phyloP scores from a whole-genome alignment of 345 rosid genomes.

The Euphorbia peplus region DNA sequence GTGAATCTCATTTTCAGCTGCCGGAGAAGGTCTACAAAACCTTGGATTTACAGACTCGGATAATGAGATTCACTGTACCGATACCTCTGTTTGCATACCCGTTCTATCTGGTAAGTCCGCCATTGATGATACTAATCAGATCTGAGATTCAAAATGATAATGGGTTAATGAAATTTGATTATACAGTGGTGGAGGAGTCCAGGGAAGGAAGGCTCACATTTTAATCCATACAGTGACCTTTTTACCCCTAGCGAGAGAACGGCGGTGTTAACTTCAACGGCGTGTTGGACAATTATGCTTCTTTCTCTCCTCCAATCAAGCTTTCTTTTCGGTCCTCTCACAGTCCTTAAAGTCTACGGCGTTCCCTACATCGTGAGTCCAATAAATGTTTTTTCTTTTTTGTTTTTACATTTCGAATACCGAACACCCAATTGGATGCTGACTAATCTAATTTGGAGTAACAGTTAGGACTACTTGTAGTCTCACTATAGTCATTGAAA shows the following conservation, averaged over 20 bases:
- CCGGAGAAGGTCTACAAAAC: constrained; percentile 54
- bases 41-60: constrained; percentile 33
- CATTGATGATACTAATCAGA: no score
- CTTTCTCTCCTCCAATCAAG: constrained; percentile 40
- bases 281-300: constrained; percentile 70
- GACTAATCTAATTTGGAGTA: no score
- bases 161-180: neutral
- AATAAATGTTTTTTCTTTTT: no score
- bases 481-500: no score
- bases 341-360: constrained; percentile 58
- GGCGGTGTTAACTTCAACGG: constrained; percentile 35
- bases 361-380: constrained; percentile 63
- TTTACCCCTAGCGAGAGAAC: constrained; percentile 22
- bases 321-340: constrained; percentile 43
- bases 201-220: constrained; percentile 32
- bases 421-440: no score
- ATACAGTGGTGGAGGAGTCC: constrained; percentile 29
- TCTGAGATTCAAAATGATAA: no score
- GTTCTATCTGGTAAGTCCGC: constrained; percentile 49
- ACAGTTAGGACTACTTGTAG: no score
- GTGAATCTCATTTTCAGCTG: constrained; percentile 34
- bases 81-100: constrained; percentile 69
- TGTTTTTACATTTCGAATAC: no score
- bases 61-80: constrained; percentile 61
- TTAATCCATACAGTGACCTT: constrained; percentile 27